Evolutionary conservation across 164 flowering plant species (phyloP), one percentile per base, ranked within the genome.

Genomic region (Tinospora cordifolia): DNA sequence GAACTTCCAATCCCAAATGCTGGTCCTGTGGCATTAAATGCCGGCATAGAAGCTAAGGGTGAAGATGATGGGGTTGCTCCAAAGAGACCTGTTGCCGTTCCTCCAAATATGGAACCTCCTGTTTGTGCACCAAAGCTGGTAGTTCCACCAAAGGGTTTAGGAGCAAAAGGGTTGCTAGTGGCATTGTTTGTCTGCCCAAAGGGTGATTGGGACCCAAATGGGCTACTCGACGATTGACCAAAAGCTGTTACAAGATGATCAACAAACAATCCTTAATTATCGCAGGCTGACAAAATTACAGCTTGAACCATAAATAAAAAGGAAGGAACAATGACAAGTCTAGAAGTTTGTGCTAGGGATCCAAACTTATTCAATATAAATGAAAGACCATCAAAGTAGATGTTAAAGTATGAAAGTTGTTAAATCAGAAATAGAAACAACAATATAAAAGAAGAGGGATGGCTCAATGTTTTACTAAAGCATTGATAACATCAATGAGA

Each of bases 31-130:
- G 36, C 36, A 30, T 30, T 30, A 30, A 30, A 30, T 30, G 36
- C 36, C 24, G 95, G 82, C 22, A 87, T 81, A 19, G 98, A 85
- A 38, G 83, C 76, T 54, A 89, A 75, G 8, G 92, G 87, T 41
- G 98, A 85, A 62, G 95, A 85, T 17, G 92, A 63, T 64, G 86
- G 94, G 22, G 86, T 60, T 8, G 87, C 81, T 54, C 97, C 97
- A 83, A 92, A 94, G 7, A 88, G 94, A 40, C 99, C 98, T 67
- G 99, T 95, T 47, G 99, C 87, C 19, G 87, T 92, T 69, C 94
- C 87, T 41, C 99, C 98, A 80, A 95, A 95, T 49, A 91, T 73
- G 63, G 98, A 88, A 58, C 85, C 73, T 60, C 97, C 95, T n/a
- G 96, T 82, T 63, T 93, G 97, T 11, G 92, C 75, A 68, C 96